Percentiles rank a stretch among this genome's conserved stretches.
These are phyloP conservation scores for Backusella tuberculispora DNA, from an alignment of 192 early-diverging fungal genomes.

Conservation along the genomic window DNA sequence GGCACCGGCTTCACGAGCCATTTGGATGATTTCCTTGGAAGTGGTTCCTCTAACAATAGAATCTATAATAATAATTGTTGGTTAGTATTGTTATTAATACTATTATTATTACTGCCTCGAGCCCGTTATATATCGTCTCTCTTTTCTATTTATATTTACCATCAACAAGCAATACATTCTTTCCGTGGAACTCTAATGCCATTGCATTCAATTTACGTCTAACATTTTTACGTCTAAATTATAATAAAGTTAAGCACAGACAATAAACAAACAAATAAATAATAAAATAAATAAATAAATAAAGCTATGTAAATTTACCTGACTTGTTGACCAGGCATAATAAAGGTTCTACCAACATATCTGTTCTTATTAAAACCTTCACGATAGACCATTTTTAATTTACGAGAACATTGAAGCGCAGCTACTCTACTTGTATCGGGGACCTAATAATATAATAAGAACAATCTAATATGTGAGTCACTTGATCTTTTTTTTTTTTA, in stretches of 20 bases:
- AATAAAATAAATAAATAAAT: neutral
- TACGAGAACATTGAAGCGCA: constrained; percentile 90
- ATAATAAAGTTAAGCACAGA: constrained; percentile 8
- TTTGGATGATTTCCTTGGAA: constrained; percentile 97
- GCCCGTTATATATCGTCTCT: neutral
- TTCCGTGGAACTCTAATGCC: constrained; percentile 93
- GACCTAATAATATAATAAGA: constrained; percentile 51
- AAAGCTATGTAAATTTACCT: constrained; percentile 32
- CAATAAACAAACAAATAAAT: neutral
- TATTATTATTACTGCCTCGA: neutral
- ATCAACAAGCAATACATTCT: constrained; percentile 98
- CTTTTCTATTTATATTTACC: constrained; percentile 45
- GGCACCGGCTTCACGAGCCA: constrained; percentile 98
- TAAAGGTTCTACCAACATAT: constrained; percentile 98
- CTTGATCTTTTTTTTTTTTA: neutral
- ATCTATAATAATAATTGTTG: constrained; percentile 51
- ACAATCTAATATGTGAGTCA: neutral
- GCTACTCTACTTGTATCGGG: constrained; percentile 97
- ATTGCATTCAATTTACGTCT: constrained; percentile 98
- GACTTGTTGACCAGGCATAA: constrained; percentile 97
- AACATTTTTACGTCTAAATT: constrained; percentile 77
- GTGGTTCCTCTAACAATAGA: constrained; percentile 99
- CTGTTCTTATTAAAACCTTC: constrained; percentile 99
- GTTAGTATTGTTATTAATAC: neutral
- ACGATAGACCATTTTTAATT: constrained; percentile 89